A percentile compares a stretch with the other conserved stretches of the same genome.
phyloP scores from a whole-genome alignment of 148 eudicot genomes.

The Persicaria maculosa region DNA sequence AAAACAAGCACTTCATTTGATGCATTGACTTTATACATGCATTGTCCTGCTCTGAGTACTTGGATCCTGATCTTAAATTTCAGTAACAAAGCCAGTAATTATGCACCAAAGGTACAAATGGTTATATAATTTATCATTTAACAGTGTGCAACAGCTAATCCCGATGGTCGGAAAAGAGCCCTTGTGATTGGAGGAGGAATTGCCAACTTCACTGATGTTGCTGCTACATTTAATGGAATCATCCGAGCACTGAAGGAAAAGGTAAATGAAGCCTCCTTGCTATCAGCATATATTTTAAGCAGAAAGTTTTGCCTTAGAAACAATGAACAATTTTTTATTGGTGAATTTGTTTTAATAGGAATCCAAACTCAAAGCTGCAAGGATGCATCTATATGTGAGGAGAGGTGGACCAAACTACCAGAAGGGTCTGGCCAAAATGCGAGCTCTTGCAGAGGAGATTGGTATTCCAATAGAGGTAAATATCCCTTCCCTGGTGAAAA shows the following conservation, averaged over 20 bases:
- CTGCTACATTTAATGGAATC: constrained; percentile 46
- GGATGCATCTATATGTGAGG: constrained; percentile 86
- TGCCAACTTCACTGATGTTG: constrained; percentile 63
- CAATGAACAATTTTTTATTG: background rate
- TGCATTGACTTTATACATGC: background rate
- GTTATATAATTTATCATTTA: background rate
- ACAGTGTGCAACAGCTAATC: constrained; percentile 56
- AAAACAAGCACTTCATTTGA: background rate
- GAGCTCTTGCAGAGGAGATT: constrained; percentile 80
- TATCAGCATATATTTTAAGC: background rate
- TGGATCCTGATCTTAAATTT: background rate
- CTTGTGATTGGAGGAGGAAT: constrained; percentile 61
- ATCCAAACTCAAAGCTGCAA: constrained; percentile 87
- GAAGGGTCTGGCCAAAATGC: constrained; percentile 92
- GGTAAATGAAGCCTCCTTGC: background rate
- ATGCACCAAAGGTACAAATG: background rate
- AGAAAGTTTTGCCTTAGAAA: background rate
- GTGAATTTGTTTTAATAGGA: constrained; percentile 19
- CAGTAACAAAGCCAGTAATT: background rate
- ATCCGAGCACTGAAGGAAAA: constrained; percentile 14
- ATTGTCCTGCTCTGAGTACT: background rate
- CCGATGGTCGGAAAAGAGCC: constrained; percentile 60
- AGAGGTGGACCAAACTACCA: constrained; percentile 99
- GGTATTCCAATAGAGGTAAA: constrained; percentile 95
- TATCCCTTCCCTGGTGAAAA: background rate